Evolutionary conservation across 176 grass and related monocot genomes (phyloP).

Genomic region (Chloris gayana): DNA sequence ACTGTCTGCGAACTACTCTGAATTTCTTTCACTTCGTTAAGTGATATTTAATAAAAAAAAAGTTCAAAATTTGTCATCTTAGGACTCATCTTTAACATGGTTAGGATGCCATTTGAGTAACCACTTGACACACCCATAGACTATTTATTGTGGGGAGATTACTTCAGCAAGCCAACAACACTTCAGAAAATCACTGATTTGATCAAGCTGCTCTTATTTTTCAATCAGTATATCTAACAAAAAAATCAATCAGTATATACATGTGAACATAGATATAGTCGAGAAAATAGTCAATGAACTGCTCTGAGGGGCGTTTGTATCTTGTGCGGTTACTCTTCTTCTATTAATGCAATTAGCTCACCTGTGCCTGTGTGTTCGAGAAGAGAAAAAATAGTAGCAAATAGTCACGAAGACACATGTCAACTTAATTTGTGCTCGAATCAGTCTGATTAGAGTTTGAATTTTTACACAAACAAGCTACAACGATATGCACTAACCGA

Average conservation of each 20-base stretch:
- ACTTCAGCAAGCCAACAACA: conserved; percentile 25
- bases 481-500: not conserved
- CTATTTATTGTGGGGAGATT: not conserved
- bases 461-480: conserved; percentile 17
- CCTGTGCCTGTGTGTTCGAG: not conserved
- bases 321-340: not conserved
- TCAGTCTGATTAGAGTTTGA: not conserved
- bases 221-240: not conserved
- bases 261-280: conserved; percentile 20
- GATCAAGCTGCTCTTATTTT: not conserved
- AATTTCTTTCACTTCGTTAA: not conserved
- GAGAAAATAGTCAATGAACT: not conserved
- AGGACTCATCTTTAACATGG: conserved; percentile 6
- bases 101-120: conserved; percentile 17
- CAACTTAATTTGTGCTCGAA: not conserved
- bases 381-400: not conserved
- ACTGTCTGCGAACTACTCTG: conserved; percentile 6
- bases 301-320: not conserved
- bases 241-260: not conserved
- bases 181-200: not conserved
- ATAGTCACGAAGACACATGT: conserved; percentile 13
- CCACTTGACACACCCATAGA: not conserved
- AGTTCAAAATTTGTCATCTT: conserved; percentile 8
- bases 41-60: not conserved
- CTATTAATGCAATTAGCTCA: not conserved